Evolutionary conservation across 352 stramenopile species (phyloP).

Genomic region (Thraustochytrium striatum): DNA sequence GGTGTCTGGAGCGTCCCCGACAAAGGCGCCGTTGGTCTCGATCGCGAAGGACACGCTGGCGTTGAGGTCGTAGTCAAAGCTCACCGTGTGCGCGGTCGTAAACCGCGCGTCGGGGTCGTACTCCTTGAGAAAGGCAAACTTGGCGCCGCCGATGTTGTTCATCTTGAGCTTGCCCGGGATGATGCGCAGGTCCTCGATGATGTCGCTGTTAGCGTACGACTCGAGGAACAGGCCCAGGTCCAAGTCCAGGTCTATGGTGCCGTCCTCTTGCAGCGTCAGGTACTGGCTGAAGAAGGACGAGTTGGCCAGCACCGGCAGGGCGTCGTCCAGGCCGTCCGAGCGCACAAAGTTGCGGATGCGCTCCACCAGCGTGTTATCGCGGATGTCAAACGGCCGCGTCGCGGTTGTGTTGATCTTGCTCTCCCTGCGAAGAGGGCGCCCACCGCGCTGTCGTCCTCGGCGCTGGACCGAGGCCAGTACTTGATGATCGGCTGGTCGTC

Average conservation of each 20-base stretch:
- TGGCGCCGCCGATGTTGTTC: background rate
- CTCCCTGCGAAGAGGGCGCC: too few relatives aligned
- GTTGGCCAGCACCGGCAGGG: background rate
- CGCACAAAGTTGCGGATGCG: background rate
- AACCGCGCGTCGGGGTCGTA: background rate
- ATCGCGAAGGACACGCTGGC: background rate
- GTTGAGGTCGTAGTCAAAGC: slow-evolving; percentile 2
- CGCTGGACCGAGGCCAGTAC: background rate
- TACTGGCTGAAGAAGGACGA: background rate
- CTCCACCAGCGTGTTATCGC: background rate
- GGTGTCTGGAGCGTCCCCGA: background rate
- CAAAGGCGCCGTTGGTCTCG: slow-evolving; percentile 8
- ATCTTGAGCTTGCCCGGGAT: background rate
- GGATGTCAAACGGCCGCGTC: slow-evolving; percentile 17
- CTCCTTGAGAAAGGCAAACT: background rate
- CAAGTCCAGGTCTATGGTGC: background rate
- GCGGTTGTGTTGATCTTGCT: background rate
- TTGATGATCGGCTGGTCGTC: background rate
- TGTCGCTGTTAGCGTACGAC: background rate
- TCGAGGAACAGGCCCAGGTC: background rate
- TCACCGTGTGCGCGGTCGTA: background rate
- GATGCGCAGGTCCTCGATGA: background rate
- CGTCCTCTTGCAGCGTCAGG: slow-evolving; percentile 6
- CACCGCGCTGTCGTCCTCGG: background rate
- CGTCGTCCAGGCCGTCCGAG: background rate